Base-by-base conservation (phyloP, 2,329 filamentous ascomycete species). In the Pseudogymnoascus sp. region DNA sequence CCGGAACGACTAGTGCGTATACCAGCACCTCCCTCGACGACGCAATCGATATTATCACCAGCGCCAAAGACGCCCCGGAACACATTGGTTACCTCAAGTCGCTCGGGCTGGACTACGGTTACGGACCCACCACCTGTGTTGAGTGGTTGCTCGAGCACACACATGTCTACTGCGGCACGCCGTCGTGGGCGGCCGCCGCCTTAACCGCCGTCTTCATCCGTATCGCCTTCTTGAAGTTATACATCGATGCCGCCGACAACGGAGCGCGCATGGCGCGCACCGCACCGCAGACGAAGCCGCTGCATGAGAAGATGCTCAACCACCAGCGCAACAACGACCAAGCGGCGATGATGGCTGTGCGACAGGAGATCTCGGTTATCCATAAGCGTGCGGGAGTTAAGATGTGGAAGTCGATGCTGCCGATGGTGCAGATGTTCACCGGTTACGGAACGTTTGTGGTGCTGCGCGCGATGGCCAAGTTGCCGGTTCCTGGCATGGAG, bases 21-120 rank as follows among this genome's bases (percentile, higher is more conserved):
- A 61, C 59, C 21, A 60, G 21, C 23, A 59, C 67, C 12, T 66
- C 68, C 38, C 64, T 71, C 18, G 65, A 71, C 37, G 61, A 62
- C 31, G 61, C 61, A 5, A 65, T 66, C 16, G 69, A 70, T 9
- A 60, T 69, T 28, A 58, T 63, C 12, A 55, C 62, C 9, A 65
- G 68, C 38, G 61, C 66, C 3, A 60, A 63, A 28, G 59, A 69
- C 38, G 65, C 69, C 4, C 70, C 71, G 8, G 89, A 93, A 71
- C 80, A 85, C 60, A 84, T 96, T 63, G 95, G 95, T 65, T 97
- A 93, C 71, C 79, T 99, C 63, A 85, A 90, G 68, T 82, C 85
- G 5, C 80, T 97, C 9, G 95, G 95, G 3, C 79, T 99, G 21
- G 90, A 97, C 70, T 97, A 88, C 71, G 92, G 93, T 72, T 93